These are phyloP conservation scores for Penicillium rolfsii DNA, from an alignment of 2,329 filamentous ascomycete genomes.

Conservation along the genomic window DNA sequence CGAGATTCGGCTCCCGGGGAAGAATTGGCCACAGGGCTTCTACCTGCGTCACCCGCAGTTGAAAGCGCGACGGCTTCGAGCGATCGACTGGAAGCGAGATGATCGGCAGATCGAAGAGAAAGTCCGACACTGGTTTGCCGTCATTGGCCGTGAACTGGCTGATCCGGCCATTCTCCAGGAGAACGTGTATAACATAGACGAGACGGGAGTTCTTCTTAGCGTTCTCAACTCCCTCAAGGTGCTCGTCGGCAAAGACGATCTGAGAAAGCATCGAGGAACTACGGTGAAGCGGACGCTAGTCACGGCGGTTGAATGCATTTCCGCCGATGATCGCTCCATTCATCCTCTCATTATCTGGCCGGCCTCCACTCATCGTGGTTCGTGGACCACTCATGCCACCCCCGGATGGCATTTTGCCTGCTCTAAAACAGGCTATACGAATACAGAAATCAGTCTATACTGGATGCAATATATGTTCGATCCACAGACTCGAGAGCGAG, in stretches of 20 bases:
- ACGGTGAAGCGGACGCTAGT: too few species aligned
- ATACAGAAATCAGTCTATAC: conserved; percentile 14
- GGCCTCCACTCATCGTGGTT: conserved; percentile 8
- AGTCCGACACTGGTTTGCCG: conserved; percentile 23
- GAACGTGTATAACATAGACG: conserved; percentile 45
- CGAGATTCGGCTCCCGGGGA: neutral
- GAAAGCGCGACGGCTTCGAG: conserved; percentile 10
- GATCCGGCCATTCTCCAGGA: conserved; percentile 30
- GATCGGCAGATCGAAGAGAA: neutral
- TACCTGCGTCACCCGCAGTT: conserved; percentile 10
- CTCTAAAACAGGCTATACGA: conserved; percentile 13
- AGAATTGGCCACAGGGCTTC: neutral
- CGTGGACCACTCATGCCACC: conserved; percentile 16
- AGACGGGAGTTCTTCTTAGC: conserved; percentile 39
- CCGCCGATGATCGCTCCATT: too few species aligned
- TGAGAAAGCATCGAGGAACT: too few species aligned
- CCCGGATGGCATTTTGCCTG: conserved; percentile 16
- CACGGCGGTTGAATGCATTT: too few species aligned
- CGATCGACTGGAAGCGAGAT: conserved; percentile 16
- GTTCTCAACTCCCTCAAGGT: conserved; percentile 33
- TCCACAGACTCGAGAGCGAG: conserved; percentile 16
- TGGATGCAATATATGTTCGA: conserved; percentile 17
- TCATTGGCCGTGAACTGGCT: conserved; percentile 33
- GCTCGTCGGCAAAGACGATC: conserved; percentile 15
- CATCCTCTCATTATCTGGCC: too few species aligned